phyloP scores from a whole-genome alignment of 192 early-diverging fungal species.

The Phlyctochytrium arcticum region DNA sequence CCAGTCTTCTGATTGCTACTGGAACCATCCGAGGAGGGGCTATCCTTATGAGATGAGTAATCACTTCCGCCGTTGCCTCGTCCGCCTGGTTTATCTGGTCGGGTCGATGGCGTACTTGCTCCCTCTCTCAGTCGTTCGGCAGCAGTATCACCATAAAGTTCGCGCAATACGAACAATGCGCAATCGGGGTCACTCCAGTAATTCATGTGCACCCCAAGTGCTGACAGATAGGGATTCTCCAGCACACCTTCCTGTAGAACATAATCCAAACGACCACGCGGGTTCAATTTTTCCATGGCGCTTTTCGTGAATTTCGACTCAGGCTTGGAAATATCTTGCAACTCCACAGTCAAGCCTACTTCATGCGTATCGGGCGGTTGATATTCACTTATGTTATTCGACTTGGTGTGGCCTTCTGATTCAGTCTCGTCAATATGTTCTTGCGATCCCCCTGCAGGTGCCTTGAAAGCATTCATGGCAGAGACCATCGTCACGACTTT shows the following conservation, averaged over 20 bases:
- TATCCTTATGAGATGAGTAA: no score
- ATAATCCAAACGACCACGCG: constrained; percentile 59
- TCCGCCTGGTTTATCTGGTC: no score
- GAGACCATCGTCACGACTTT: constrained; percentile 9
- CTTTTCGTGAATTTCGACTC: constrained; percentile 1
- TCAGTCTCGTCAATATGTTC: constrained; percentile 8
- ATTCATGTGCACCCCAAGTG: constrained; percentile 62
- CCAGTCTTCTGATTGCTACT: no score
- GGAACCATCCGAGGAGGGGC: no score
- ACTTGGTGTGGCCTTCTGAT: background rate
- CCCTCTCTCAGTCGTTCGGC: no score
- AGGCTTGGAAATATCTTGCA: constrained; percentile 12
- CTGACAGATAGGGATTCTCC: constrained; percentile 66
- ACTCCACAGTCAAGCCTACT: constrained; percentile 2
- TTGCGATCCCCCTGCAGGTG: background rate
- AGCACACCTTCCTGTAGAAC: constrained; percentile 62
- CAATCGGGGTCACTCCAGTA: constrained; percentile 67
- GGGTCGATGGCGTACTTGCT: no score
- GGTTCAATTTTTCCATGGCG: constrained; percentile 43
- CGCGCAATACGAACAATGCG: constrained; percentile 56
- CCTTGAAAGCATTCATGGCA: constrained; percentile 20
- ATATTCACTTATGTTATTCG: no score
- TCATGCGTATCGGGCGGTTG: background rate
- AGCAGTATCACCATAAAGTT: constrained; percentile 40
- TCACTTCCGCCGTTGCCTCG: no score